phyloP scores from a whole-genome alignment of 306 rosid genomes.

The Purshia tridentata region DNA sequence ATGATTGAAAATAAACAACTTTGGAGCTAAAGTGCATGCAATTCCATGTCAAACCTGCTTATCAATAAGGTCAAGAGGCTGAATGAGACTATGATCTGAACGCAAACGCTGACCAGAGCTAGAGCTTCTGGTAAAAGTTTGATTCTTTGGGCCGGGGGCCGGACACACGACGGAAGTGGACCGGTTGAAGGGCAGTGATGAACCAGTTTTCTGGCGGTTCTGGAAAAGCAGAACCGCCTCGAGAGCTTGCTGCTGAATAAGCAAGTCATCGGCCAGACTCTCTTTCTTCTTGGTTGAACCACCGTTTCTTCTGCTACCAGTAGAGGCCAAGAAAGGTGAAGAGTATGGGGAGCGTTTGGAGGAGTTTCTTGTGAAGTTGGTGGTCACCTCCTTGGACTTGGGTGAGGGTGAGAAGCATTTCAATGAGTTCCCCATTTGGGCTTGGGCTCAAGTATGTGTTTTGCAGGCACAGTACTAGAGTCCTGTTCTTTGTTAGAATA shows the following conservation, averaged over 20 bases:
- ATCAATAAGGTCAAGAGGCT: slow-evolving; percentile 24
- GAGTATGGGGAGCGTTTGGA: slow-evolving; percentile 10
- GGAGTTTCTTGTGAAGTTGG: slow-evolving; percentile 2
- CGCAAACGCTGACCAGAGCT: slow-evolving; percentile 24
- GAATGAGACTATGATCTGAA: slow-evolving; percentile 19
- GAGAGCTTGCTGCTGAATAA: slow-evolving; percentile 25
- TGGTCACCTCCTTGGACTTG: slow-evolving; percentile 1
- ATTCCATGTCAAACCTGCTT: slow-evolving; percentile 21
- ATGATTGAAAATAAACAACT: neutral
- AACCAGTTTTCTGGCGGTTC: slow-evolving; percentile 16
- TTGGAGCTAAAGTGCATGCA: neutral
- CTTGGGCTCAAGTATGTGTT: neutral
- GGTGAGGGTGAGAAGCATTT: slow-evolving; percentile 21
- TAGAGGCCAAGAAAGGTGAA: slow-evolving; percentile 8
- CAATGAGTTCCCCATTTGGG: slow-evolving; percentile 29
- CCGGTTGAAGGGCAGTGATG: slow-evolving; percentile 8
- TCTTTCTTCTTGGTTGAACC: slow-evolving; percentile 16
- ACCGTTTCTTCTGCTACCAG: neutral
- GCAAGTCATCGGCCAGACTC: slow-evolving; percentile 9
- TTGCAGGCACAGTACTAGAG: neutral
- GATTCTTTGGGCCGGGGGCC: slow-evolving; percentile 3
- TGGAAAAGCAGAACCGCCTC: slow-evolving; percentile 33
- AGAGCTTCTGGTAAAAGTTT: slow-evolving; percentile 18
- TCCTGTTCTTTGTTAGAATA: neutral
- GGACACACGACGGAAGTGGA: slow-evolving; percentile 34